Evolutionary conservation across 208 protist genomes (phyloP).

Genomic region (Trypanosomatidae sp.): DNA sequence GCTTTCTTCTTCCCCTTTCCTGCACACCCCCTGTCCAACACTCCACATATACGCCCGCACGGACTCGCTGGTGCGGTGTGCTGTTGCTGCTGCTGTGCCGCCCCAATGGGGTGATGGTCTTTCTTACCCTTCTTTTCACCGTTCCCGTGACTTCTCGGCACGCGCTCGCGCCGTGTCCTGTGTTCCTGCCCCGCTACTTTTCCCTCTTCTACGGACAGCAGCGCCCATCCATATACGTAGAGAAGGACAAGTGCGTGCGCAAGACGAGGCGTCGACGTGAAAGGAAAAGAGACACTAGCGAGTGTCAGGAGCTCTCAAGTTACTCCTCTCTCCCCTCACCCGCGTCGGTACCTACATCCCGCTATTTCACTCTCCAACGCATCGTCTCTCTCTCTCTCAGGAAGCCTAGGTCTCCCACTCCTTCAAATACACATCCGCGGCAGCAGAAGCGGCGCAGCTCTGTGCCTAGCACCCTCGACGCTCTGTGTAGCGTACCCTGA

Average conservation of each 20-base stretch:
- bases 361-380: neutral
- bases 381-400: neutral
- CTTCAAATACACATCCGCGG: neutral
- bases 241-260: neutral
- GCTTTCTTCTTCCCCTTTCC: neutral
- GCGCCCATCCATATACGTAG: neutral
- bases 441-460: neutral
- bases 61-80: neutral
- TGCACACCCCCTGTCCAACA: too few species aligned
- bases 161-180: neutral
- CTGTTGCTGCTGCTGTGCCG: neutral
- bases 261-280: neutral
- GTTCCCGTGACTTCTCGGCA: neutral
- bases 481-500: neutral
- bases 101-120: neutral
- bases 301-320: neutral
- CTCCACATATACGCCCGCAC: neutral
- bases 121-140: neutral
- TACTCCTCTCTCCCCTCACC: neutral
- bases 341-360: neutral
- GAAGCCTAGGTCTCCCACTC: neutral
- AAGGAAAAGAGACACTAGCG: neutral
- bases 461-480: neutral
- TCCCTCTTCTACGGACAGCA: neutral
- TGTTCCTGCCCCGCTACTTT: neutral